phyloP scores from a whole-genome alignment of 2,329 filamentous ascomycete species.

The Stromatinia cepivora region DNA sequence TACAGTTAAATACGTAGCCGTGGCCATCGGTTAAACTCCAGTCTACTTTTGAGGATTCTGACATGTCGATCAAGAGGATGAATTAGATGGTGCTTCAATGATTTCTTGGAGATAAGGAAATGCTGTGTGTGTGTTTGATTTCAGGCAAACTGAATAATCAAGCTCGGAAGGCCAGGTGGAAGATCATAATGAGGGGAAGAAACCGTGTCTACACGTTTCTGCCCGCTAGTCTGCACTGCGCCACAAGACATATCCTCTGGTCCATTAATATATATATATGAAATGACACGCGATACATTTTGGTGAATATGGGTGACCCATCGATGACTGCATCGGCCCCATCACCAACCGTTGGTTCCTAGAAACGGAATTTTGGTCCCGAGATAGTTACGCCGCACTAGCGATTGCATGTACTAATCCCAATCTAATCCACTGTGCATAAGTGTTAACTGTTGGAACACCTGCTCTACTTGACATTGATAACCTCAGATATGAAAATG shows the following conservation, averaged over 20 bases:
- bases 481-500: background rate
- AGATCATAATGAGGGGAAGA: background rate
- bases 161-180: background rate
- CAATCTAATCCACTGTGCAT: background rate
- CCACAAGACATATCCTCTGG: background rate
- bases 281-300: background rate
- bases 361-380: background rate
- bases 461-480: background rate
- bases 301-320: background rate
- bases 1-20: background rate
- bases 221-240: background rate
- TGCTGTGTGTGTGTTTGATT: background rate
- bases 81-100: background rate
- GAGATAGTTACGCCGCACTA: background rate
- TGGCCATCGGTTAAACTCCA: constrained; percentile 11
- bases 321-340: background rate
- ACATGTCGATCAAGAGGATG: background rate
- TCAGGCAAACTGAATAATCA: background rate
- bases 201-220: background rate
- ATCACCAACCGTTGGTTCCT: background rate
- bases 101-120: background rate
- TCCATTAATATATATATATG: background rate
- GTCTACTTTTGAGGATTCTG: background rate
- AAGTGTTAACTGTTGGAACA: background rate
- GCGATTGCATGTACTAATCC: background rate